Base-by-base conservation (phyloP, 495 filamentous ascomycete species). In the Tuber brumale region DNA sequence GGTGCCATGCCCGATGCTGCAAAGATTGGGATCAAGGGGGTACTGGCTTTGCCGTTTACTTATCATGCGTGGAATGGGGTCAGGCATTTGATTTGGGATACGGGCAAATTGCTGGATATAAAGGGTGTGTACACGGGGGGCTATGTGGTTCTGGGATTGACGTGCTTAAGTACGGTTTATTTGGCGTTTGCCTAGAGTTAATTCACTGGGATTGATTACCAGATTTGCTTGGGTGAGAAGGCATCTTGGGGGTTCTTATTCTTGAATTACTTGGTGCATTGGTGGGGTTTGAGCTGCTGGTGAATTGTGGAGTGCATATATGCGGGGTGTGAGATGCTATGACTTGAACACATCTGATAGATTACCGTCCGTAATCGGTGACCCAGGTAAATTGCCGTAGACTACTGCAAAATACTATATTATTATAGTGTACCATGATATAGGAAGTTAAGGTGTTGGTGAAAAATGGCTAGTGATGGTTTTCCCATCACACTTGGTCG, bases 41-140 rank as follows among this genome's bases (percentile, higher is more conserved):
- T 86, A 19, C 74, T 93, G 46, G 92, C 93, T 61, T 88, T 92
- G 84, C 95, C 94, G 31, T 97, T 99, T 85, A 90, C 90, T 46
- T 98, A 90, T 86, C 96, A 99, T 85, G 84, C 84, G 76, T 83
- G 94, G 79, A 97, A 97, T 86, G 95, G 96, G 39, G 74, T 96
- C n/a, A 89, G 94, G 82, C 95, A 98, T 88, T 87, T 99, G 85
- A 78, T 88, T 44, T 97, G 93, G 92, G 95, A 99, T 88, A 84
- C 90, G 72, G 92, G 91, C 51, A 84, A 85, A 73, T 88, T 88
- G 61, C 89, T 97, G 75, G 86, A 84, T 79, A 92, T 94, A 84
- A 86, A 87, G 81, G 85, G 86, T 78, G 93, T 98, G 76, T 88
- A 92, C 78, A 87, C 87, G 85, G 90, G 88, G 4, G 95, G 94